Base-by-base conservation (phyloP, 2,329 filamentous ascomycete genomes). In the Thermothelomyces thermophilus region DNA sequence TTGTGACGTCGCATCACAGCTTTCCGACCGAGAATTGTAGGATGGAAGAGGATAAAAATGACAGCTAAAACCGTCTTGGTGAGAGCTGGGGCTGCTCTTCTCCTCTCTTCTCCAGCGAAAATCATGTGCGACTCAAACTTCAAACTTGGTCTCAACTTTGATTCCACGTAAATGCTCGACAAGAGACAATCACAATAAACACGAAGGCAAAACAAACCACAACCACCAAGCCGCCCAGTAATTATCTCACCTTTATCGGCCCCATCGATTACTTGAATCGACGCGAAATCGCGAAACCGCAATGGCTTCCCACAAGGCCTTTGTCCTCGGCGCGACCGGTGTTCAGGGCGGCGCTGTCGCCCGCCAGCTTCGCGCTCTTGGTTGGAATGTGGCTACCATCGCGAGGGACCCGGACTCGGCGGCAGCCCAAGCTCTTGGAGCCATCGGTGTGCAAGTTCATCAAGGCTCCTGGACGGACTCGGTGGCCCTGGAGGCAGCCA, bases 281-380 rank as follows among this genome's bases (percentile, higher is more conserved):
- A 3, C 14, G 9, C 30, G 9, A 31, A 31, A 36, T 17, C 33
- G 16, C 16, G 20, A 24, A 26, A 7, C 6, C 28, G 37, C 24
- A 14, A 58, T 56, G 51, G 26, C 50, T 9, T 54, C 64, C 46
- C 52, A 63, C 53, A 63, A 55, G 20, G 62, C 67, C 30, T 73
- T 72, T 53, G 63, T 73, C 51, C 62, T 60, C 49, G 66, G 63
- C 44, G 68, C 66, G 6, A 73, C 71, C 1, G 70, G 71, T 24
- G 63, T 53, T 35, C 68, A 71, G 52, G 71, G 71, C 41, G 62
- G 62, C 3, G 62, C 66, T 9, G 51, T 72, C 22, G 61, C 65
- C 45, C 59, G 61, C 26, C 57, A 63, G 33, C 68, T 73, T 26
- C 64, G 62, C 22, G 55, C 59, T 7, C 48, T 62, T 3, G 56